Conservation (phyloP, 805 yeast genomes). For the Barnettozyma populi region DNA sequence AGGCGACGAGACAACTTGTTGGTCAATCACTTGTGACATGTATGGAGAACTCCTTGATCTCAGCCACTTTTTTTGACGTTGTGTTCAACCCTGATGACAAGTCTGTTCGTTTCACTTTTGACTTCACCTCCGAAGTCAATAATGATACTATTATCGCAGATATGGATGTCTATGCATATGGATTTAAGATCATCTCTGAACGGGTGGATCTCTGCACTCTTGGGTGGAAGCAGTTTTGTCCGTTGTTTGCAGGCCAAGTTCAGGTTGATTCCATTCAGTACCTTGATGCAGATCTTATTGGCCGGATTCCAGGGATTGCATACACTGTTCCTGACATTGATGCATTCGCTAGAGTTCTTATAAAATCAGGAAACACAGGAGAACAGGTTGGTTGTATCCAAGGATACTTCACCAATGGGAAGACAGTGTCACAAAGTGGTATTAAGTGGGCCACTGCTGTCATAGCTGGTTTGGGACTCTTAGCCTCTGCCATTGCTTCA, state of each 20-base stretch:
- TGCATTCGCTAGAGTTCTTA: constrained; percentile 70
- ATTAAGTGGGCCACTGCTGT: constrained; percentile 97
- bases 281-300: constrained; percentile 42
- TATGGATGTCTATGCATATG: constrained; percentile 78
- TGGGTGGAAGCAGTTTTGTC: constrained; percentile 85
- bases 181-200: constrained; percentile 60
- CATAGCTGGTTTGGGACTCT: constrained; percentile 78
- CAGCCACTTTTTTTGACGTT: constrained; percentile 72
- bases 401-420: constrained; percentile 80
- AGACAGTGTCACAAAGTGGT: constrained; percentile 90
- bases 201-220: constrained; percentile 55
- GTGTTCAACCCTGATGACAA: constrained; percentile 66
- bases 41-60: constrained; percentile 67
- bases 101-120: constrained; percentile 62
- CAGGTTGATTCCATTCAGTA: constrained; percentile 69
- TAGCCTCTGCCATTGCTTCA: constrained; percentile 83
- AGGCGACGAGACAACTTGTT: constrained; percentile 3
- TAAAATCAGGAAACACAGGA: constrained; percentile 48
- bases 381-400: constrained; percentile 83
- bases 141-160: constrained; percentile 63
- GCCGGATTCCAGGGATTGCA: constrained; percentile 76
- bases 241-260: constrained; percentile 75
- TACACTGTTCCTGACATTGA: constrained; percentile 91
- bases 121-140: constrained; percentile 61
- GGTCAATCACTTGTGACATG: constrained; percentile 71